These are phyloP conservation scores for Globisporangium recalcitrans DNA, from an alignment of 352 stramenopile genomes.

Conservation along the genomic window DNA sequence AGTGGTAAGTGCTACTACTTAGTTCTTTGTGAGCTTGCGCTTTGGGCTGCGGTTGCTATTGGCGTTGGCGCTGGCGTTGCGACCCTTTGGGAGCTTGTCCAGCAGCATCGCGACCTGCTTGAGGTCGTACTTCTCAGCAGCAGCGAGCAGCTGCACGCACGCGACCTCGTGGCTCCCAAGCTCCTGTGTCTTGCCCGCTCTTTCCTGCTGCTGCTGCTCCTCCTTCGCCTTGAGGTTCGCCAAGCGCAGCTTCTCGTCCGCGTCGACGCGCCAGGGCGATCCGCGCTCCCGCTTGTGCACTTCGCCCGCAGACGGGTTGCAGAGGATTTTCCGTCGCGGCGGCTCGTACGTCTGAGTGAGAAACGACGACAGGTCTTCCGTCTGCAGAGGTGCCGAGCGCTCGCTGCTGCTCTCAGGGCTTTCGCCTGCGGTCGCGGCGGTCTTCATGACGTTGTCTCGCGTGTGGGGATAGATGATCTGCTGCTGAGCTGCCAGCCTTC, in stretches of 20 bases:
- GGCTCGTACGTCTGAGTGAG: conserved; percentile 1
- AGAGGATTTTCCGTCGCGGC: conserved; percentile 34
- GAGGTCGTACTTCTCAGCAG: conserved; percentile 73
- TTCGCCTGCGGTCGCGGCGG: background rate
- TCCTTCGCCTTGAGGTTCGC: conserved; percentile 44
- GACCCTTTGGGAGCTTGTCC: conserved; percentile 66
- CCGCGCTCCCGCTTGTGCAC: conserved; percentile 55
- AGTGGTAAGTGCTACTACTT: background rate
- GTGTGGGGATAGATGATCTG: background rate
- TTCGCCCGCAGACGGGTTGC: conserved; percentile 57
- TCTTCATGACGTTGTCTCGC: conserved; percentile 8
- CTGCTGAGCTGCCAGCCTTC: too few relatives aligned
- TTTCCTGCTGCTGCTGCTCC: conserved; percentile 52
- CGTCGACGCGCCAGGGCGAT: conserved; percentile 40
- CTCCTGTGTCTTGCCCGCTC: conserved; percentile 17
- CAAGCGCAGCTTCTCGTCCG: conserved; percentile 32
- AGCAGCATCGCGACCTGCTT: conserved; percentile 58
- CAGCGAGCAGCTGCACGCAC: conserved; percentile 55
- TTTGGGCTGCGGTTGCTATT: conserved; percentile 17
- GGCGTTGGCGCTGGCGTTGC: conserved; percentile 21
- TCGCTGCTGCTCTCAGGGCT: too few relatives aligned
- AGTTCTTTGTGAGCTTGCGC: conserved; percentile 3
- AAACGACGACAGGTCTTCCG: background rate
- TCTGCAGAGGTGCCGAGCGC: background rate
- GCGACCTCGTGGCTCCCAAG: conserved; percentile 44